These are phyloP conservation scores for Kwoniella dejecticola DNA, from an alignment of 768 basidiomycete species.

Conservation along the genomic window DNA sequence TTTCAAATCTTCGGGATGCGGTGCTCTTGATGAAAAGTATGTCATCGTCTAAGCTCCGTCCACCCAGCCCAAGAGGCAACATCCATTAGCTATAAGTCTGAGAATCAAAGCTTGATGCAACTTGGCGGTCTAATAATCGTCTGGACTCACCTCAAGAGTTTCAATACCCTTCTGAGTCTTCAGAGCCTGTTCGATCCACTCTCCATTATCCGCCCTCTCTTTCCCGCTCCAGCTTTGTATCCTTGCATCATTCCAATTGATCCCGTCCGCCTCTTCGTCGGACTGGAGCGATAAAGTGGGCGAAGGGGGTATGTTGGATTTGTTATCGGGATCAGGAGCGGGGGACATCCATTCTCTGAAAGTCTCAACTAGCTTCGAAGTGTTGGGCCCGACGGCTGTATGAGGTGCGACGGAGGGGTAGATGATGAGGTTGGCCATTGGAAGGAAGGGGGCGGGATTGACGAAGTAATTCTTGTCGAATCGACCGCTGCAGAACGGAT, in stretches of 20 bases:
- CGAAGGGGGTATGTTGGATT: constrained; percentile 30
- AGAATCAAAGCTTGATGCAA: too few relatives aligned
- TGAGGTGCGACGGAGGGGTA: constrained; percentile 13
- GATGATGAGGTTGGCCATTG: constrained; percentile 26
- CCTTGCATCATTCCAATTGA: constrained; percentile 47
- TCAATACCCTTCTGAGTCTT: constrained; percentile 33
- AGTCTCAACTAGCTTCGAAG: constrained; percentile 26
- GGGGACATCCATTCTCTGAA: constrained; percentile 42
- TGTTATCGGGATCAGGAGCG: constrained; percentile 24
- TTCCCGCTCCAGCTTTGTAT: constrained; percentile 41
- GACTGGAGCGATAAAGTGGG: constrained; percentile 37
- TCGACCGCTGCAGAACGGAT: constrained; percentile 24
- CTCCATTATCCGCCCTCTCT: constrained; percentile 39
- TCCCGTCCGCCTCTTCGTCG: constrained; percentile 16
- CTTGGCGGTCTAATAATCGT: too few relatives aligned
- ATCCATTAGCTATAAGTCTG: too few relatives aligned
- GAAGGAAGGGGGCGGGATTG: constrained; percentile 44
- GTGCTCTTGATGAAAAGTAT: constrained; percentile 20
- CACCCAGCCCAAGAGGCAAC: too few relatives aligned
- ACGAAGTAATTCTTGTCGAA: constrained; percentile 39
- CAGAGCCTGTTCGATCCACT: constrained; percentile 31
- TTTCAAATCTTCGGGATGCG: constrained; percentile 29
- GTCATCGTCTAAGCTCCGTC: constrained; percentile 26
- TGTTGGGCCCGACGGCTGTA: constrained; percentile 10
- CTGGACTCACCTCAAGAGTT: constrained; percentile 35